Evolutionary conservation across 495 filamentous ascomycete genomes (phyloP).

Genomic region (Opeltia flavorubescens): DNA sequence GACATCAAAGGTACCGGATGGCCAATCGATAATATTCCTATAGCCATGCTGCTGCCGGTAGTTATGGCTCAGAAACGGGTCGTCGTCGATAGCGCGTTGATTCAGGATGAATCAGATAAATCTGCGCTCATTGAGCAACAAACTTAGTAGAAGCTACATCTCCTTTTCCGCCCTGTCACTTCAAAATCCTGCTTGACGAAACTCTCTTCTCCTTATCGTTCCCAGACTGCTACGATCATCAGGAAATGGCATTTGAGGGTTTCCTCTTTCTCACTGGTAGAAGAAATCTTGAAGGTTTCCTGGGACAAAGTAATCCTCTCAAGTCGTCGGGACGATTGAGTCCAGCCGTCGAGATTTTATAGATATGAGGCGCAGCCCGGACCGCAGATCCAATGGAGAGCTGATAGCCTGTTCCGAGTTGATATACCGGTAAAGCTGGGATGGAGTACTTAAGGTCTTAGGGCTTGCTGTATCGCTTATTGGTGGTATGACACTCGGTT

Average conservation of each 20-base stretch:
- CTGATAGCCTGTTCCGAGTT: constrained; percentile 75
- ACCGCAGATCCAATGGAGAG: constrained; percentile 59
- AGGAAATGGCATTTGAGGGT: background rate
- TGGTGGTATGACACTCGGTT: constrained; percentile 22
- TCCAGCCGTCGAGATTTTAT: constrained; percentile 28
- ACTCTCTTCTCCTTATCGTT: too few relatives aligned
- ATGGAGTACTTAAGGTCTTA: constrained; percentile 15
- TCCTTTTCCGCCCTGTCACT: too few relatives aligned
- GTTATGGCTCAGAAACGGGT: too few relatives aligned
- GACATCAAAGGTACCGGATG: too few relatives aligned
- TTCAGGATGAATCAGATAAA: too few relatives aligned
- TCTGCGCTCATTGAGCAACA: too few relatives aligned
- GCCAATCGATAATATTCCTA: too few relatives aligned
- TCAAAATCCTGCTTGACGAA: too few relatives aligned
- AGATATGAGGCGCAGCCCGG: constrained; percentile 33
- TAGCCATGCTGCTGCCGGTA: too few relatives aligned
- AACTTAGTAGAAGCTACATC: too few relatives aligned
- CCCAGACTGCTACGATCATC: too few relatives aligned
- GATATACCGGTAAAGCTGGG: constrained; percentile 45
- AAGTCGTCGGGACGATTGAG: constrained; percentile 31
- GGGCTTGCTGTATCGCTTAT: constrained; percentile 13
- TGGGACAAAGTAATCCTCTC: constrained; percentile 61
- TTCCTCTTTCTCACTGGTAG: constrained; percentile 37
- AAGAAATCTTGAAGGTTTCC: constrained; percentile 63
- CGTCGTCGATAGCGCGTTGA: too few relatives aligned